Evolutionary conservation across 768 basidiomycete species (phyloP), one percentile per base, ranked within the genome.

Genomic region (Porphyrellus cyaneotinctus): DNA sequence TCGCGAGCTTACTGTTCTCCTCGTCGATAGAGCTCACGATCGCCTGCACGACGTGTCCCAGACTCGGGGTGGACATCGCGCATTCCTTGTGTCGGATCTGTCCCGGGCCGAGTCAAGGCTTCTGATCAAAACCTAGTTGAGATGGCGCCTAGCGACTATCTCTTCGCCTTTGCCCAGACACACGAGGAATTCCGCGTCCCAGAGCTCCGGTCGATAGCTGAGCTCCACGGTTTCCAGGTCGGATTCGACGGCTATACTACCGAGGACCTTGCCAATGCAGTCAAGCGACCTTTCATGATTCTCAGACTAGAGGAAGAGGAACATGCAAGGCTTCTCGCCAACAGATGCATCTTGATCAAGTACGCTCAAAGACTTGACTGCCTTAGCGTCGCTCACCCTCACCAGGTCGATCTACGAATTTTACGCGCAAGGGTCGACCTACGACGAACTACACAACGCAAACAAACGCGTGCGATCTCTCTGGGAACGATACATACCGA

Each of bases 151-250:
- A 49, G 42, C 48, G 64, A 71, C 39, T 84, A 82, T 58, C 77
- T 93, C 50, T 70, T 95, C 47, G 77, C 87, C 39, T 90, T 93
- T 69, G 90, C 91, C 2, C 89, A 89, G 68, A 79, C 77, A 6
- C 91, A 95, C 65, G 75, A 79, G 32, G 85, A 90, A 32, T 95
- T 95, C 64, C 77, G 94, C 23, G 67, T 95, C 13, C 92, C 93
- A 31, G 91, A 94, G 65, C 78, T 97, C 0, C 68, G 72, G 28
- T 94, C 92, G 4, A 68, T 94, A 35, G 80, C 90, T 3, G 82
- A 93, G 60, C 76, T 92, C 1, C 67, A 87, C 71, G 81, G 77
- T 10, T 88, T 97, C 66, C 60, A 74, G 0, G 70, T 90, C 37
- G 67, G 69, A 36, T 70, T 89, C 49, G 58, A 60, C 53, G 58